Base-by-base conservation (phyloP, 2,329 filamentous ascomycete genomes). In the Lasiodiplodia sp. region DNA sequence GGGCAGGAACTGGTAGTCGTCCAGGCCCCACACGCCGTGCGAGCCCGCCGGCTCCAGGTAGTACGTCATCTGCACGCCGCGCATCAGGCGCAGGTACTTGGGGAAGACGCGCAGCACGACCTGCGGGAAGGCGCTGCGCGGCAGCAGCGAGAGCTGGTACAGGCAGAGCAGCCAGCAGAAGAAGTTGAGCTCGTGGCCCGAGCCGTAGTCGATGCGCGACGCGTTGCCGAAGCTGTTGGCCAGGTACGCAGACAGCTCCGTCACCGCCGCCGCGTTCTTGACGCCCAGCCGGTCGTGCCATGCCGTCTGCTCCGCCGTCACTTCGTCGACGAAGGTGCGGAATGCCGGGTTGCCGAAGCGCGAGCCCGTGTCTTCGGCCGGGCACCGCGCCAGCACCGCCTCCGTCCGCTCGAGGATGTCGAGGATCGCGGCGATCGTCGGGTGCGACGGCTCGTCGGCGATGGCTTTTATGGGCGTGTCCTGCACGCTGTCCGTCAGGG, bases 141-240 rank as follows among this genome's bases (percentile, higher is more conserved):
- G 82, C 44, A 98, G 78, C 23, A 93, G 79, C 12, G 85, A 83
- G 18, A 97, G 85, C 76, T 95, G 92, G 78, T 96, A 93, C 0
- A 99, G 89, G 76, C 93, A 97, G n/a, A 99, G 87, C 44, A 98
- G 87, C 94, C 95, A 99, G 77, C 97, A 91, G 79, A 95, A 86
- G 81, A 99, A 98, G 83, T 99, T 98, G 71, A 99, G 87, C 82
- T 99, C 96, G 79, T 99, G 96, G 2, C 96, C 96, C 0, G 94
- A 97, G 63, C 96, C 96, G 79, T 99, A 99, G 82, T 99, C 96
- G 75, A 99, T 96, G 51, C 95, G 88, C 64, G 88, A 87, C 55
- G 90, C 87, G 77, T 97, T 97, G 56, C 96, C 96, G 72, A 98
- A 94, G 0, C 92, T 91, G 75, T 97, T 88, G 71, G 87, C 82